A percentile compares a stretch with the other conserved stretches of the same genome.
Evolutionary conservation across 805 yeast genomes (phyloP).

Genomic region (Wickerhamiella cacticola): DNA sequence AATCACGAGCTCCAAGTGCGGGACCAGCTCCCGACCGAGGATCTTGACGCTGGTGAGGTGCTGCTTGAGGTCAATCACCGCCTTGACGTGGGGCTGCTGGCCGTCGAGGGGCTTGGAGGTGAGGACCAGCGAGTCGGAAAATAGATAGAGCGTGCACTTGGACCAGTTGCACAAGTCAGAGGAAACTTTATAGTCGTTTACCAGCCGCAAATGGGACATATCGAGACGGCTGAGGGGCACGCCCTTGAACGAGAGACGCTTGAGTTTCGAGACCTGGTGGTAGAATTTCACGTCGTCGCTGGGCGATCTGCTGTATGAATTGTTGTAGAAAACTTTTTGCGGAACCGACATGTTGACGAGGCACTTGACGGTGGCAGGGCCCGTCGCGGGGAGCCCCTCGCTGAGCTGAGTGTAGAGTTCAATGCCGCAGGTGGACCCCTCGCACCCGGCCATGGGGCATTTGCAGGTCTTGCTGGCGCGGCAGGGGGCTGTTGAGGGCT

Average conservation of each 20-base stretch:
- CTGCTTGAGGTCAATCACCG: not conserved
- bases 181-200: slow-evolving; percentile 1
- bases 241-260: slow-evolving; percentile 1
- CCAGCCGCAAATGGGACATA: slow-evolving; percentile 2
- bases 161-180: slow-evolving; percentile 5
- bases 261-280: not conserved
- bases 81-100: not conserved
- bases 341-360: not conserved
- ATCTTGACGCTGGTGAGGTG: slow-evolving; percentile 2
- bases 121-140: not conserved
- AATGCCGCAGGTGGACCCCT: not conserved
- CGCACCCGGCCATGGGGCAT: not conserved
- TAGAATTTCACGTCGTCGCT: not conserved
- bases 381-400: not conserved
- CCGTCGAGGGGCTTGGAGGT: no score
- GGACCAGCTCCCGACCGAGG: not conserved
- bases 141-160: not conserved
- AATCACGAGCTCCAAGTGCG: slow-evolving; percentile 3
- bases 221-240: not conserved
- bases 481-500: no score
- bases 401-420: not conserved
- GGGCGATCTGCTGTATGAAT: not conserved
- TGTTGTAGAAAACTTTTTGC: not conserved
- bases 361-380: slow-evolving; percentile 5
- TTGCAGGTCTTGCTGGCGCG: not conserved